Evolutionary conservation across 148 eudicot genomes (phyloP).

Genomic region (Agrostemma githago): DNA sequence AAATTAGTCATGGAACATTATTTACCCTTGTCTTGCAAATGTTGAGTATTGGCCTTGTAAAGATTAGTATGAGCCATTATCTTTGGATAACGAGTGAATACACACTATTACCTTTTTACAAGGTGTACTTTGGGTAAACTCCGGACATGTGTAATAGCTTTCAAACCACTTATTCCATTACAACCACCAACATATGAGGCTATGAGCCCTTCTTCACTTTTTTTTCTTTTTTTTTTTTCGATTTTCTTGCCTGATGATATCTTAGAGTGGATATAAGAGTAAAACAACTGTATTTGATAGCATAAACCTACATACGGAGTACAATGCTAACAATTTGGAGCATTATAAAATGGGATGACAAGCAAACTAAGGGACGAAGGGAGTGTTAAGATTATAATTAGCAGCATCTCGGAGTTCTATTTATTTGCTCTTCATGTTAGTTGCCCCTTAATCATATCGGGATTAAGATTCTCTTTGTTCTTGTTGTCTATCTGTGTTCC

Average conservation of each 20-base stretch:
- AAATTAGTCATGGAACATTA: neutral
- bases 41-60: neutral
- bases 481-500: neutral
- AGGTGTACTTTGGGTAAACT: too few species aligned
- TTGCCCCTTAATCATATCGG: neutral
- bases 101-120: neutral
- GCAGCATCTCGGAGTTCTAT: neutral
- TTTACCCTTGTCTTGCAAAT: neutral
- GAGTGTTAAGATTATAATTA: neutral
- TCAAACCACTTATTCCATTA: too few species aligned
- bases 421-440: neutral
- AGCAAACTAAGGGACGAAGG: neutral
- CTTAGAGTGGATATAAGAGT: neutral
- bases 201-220: neutral
- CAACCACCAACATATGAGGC: neutral
- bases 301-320: neutral
- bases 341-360: constrained; percentile 1
- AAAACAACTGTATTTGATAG: neutral
- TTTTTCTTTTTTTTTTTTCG: neutral
- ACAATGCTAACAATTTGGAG: neutral
- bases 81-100: neutral
- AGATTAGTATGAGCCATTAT: neutral
- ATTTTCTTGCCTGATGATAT: neutral
- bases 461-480: neutral
- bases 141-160: too few species aligned